A percentile compares a stretch with the other conserved stretches of the same genome.
These are phyloP conservation scores for Filobasidium uniguttulatum DNA, from an alignment of 1,284 basidiomycete genomes.

Conservation along the genomic window DNA sequence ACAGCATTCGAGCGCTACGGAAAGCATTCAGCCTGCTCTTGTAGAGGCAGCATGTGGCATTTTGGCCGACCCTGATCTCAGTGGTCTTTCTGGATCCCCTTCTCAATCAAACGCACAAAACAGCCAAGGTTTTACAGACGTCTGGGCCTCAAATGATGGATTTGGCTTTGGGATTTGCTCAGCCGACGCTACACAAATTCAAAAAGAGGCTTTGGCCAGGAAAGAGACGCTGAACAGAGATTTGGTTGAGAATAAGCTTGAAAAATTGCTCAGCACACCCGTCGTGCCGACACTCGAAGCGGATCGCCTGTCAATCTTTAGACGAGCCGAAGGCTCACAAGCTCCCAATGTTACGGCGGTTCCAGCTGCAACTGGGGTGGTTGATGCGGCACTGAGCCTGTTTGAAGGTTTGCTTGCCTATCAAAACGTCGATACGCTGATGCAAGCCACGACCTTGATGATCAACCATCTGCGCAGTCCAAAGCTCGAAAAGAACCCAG, in stretches of 20 bases:
- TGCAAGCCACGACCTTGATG: slow-evolving; percentile 55
- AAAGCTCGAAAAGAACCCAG: slow-evolving; percentile 76
- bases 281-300: slow-evolving; percentile 75
- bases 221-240: not conserved
- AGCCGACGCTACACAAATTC: not conserved
- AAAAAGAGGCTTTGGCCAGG: not conserved
- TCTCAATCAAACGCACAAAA: slow-evolving; percentile 70
- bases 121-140: slow-evolving; percentile 62
- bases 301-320: slow-evolving; percentile 50
- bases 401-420: slow-evolving; percentile 67
- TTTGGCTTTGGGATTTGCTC: slow-evolving; percentile 80
- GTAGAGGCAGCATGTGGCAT: slow-evolving; percentile 72
- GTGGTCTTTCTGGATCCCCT: slow-evolving; percentile 50
- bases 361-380: slow-evolving; percentile 65
- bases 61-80: slow-evolving; percentile 61
- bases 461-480: slow-evolving; percentile 49
- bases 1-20: slow-evolving; percentile 63
- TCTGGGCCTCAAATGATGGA: slow-evolving; percentile 80
- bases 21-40: slow-evolving; percentile 62
- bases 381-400: slow-evolving; percentile 76
- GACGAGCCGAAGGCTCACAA: slow-evolving; percentile 35
- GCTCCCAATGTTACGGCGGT: slow-evolving; percentile 47
- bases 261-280: slow-evolving; percentile 40
- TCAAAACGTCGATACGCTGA: slow-evolving; percentile 58
- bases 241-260: not conserved